Base-by-base conservation (phyloP, 768 basidiomycete genomes). In the Phaeolepiota aurea region DNA sequence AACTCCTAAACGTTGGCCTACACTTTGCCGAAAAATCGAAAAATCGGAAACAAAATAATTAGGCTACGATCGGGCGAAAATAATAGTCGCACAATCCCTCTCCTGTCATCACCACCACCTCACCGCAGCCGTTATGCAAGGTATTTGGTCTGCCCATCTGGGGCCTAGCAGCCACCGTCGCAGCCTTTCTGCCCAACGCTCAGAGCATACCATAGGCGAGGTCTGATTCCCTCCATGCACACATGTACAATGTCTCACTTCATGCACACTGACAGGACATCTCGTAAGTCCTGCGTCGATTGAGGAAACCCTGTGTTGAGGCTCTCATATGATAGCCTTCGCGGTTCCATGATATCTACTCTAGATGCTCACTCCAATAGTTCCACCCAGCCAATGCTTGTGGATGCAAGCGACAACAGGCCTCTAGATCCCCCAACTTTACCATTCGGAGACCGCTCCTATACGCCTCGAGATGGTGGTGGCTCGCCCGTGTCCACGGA, bases 31-130 rank as follows among this genome's bases (percentile, higher is more conserved):
- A 44, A 25, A 44, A 3, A 20, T 14, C 14, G 20, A n/a, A n/a
- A n/a, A n/a, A n/a, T n/a, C n/a, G 21, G 22, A n/a, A 7, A 25
- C 23, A 11, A 14, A 40, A 20, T 79, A 69, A 38, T 30, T 20
- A 49, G 42, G n/a, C 7, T 33, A 31, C n/a, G 15, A 47, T 47
- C 5, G 48, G 50, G 33, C 3, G 42, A 22, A 15, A 47, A 37
- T 3, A 32, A 37, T 15, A 36, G 25, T n/a, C 18, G 20, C 11
- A 18, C 23, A 23, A 7, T 18, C 22, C 20, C 13, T 37, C 16
- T 25, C 41, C 42, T 4, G 58, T 38, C 21, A 56, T 54, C 11
- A 38, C 47, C 25, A 28, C 25, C n/a, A n/a, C 25, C 7, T 7
- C 25, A 28, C 7, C 25, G n/a, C n/a, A n/a, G n/a, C 25, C 7